Evolutionary conservation across 2,329 filamentous ascomycete genomes (phyloP), one percentile per base, ranked within the genome.

Genomic region (Fusarium irregulare): DNA sequence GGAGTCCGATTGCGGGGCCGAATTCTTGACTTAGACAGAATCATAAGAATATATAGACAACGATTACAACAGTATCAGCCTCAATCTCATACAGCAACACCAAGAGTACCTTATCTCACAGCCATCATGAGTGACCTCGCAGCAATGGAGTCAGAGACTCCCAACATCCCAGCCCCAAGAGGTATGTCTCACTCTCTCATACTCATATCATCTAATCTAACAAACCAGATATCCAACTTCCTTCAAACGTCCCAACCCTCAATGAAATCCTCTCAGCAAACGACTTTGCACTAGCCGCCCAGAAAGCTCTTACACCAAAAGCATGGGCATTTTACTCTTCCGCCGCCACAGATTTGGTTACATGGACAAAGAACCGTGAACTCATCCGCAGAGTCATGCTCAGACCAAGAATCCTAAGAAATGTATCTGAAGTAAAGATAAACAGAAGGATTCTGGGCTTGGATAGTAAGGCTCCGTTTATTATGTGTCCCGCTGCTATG

Each of bases 261-360:
- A 47, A 63, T 4, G 51, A 73, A 10, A 74, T 78, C 45, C 63
- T 78, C 32, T 78, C 71, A 5, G 74, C 76, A 23, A 64, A 89
- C 65, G 89, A 92, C 78, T 91, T 91, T 73, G 84, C 88, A 54
- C 62, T 79, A 13, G 87, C 85, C 0, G 89, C 89, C 6, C 83
- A 84, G 18, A 80, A 81, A 27, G 85, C 84, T 8, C 82, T 90
- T 49, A 83, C 83, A 11, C 83, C 85, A 23, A 92, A 92, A 73
- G 87, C 89, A n/a, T 91, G 88, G 88, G 90, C 89, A 1, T 92
- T 91, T 73, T 87, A 89, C 75, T 90, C 88, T 21, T 90, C 88
- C 11, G 90, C 89, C 3, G 87, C 89, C 13, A 91, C 88, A 8
- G 90, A 85, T 73, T 77, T 82, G n/a, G 84, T 84, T 72, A 87